Conservation (phyloP, 495 filamentous ascomycete species). For the Pyronema domesticum region DNA sequence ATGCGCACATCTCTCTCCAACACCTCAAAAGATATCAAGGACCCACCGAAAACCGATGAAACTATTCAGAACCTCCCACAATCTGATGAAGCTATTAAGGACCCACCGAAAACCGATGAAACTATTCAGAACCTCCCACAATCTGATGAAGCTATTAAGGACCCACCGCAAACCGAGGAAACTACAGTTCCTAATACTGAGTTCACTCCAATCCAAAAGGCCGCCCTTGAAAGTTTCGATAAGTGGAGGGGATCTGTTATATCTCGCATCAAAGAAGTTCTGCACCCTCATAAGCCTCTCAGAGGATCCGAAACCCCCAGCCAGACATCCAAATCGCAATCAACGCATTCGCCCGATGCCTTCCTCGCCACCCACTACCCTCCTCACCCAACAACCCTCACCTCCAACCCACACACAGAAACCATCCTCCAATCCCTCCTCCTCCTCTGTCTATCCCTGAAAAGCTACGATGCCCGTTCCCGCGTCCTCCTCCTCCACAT, state of each 20-base stretch:
- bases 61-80: neutral
- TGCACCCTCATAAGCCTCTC: slow-evolving; percentile 3
- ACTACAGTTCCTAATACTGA: neutral
- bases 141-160: neutral
- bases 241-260: slow-evolving; percentile 25
- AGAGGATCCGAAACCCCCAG: neutral
- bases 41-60: neutral
- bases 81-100: neutral
- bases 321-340: neutral
- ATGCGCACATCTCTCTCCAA: slow-evolving; percentile 30
- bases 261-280: slow-evolving; percentile 21
- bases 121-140: neutral
- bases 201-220: slow-evolving; percentile 22
- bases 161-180: no score
- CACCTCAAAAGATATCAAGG: neutral
- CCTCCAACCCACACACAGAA: neutral
- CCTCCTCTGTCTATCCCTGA: neutral
- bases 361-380: neutral
- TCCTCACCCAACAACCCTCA: neutral
- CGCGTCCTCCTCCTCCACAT: neutral
- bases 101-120: neutral
- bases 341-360: neutral
- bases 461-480: neutral
- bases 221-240: slow-evolving; percentile 23
- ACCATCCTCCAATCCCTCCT: slow-evolving; percentile 4